Evolutionary conservation across 2,329 filamentous ascomycete genomes (phyloP).

Genomic region (Colletotrichum liaoningense): DNA sequence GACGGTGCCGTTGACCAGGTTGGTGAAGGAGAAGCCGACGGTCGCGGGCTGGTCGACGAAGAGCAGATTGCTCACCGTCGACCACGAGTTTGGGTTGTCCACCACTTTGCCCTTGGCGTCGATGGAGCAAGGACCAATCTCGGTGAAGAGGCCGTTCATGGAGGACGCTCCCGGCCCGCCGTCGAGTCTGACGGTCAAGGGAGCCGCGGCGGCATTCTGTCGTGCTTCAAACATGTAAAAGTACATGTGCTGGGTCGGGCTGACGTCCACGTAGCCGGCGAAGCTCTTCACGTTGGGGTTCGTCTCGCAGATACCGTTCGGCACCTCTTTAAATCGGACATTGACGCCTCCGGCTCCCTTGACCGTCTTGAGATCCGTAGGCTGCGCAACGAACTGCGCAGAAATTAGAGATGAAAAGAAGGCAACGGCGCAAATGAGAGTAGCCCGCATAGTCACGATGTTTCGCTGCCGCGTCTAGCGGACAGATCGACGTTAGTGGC

Average conservation of each 20-base stretch:
- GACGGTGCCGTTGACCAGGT: constrained; percentile 17
- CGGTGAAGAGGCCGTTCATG: constrained; percentile 20
- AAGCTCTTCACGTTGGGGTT: constrained; percentile 14
- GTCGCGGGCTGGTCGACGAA: constrained; percentile 26
- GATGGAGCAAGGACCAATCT: constrained; percentile 22
- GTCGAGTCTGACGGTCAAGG: constrained; percentile 20
- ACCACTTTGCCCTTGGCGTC: constrained; percentile 16
- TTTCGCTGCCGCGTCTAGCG: background rate
- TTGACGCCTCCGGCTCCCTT: constrained; percentile 5
- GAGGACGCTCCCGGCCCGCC: constrained; percentile 22
- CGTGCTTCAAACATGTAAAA: constrained; percentile 23
- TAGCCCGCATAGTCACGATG: background rate
- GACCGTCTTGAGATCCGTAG: constrained; percentile 9
- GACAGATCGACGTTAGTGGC: background rate
- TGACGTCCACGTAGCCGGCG: constrained; percentile 28
- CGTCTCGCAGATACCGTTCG: constrained; percentile 23
- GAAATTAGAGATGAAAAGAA: background rate
- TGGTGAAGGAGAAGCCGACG: constrained; percentile 22
- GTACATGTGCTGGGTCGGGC: constrained; percentile 19
- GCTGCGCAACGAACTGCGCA: constrained; percentile 13
- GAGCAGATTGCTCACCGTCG: constrained; percentile 16
- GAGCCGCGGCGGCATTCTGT: constrained; percentile 2
- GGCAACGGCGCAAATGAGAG: background rate
- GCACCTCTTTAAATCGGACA: constrained; percentile 19
- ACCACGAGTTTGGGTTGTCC: constrained; percentile 21